Conservation (phyloP, 257 asterid genomes). For the Craterostigma plantagineum region DNA sequence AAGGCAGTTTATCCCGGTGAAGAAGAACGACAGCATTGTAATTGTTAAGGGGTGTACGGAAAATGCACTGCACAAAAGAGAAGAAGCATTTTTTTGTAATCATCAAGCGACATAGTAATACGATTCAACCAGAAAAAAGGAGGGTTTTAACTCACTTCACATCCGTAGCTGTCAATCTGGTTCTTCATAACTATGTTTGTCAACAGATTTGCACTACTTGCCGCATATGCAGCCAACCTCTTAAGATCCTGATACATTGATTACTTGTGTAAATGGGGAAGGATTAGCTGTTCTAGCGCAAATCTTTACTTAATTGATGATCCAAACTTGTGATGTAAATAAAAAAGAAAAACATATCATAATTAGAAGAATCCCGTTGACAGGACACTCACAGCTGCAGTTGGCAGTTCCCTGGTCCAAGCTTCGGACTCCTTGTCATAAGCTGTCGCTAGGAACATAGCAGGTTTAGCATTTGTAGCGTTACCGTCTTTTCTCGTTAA, state of each 20-base stretch:
- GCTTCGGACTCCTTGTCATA: constrained; percentile 80
- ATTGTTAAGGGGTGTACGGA: constrained; percentile 84
- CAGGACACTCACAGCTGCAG: constrained; percentile 42
- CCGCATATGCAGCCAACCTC: constrained; percentile 74
- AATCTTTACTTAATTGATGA: background rate
- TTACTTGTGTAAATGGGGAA: too few species aligned
- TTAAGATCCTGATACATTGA: constrained; percentile 38
- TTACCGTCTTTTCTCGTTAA: constrained; percentile 36
- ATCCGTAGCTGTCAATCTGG: constrained; percentile 42
- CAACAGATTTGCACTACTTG: constrained; percentile 59
- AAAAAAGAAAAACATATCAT: background rate
- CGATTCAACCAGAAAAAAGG: constrained; percentile 6
- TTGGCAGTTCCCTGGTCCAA: constrained; percentile 70
- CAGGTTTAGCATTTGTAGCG: constrained; percentile 27
- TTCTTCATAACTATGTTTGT: constrained; percentile 41
- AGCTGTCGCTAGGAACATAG: constrained; percentile 71
- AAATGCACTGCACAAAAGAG: constrained; percentile 53
- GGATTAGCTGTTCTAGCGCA: too few species aligned
- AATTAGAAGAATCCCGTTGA: background rate
- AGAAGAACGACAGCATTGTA: constrained; percentile 82
- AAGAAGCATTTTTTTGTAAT: constrained; percentile 1
- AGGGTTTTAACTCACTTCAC: constrained; percentile 54
- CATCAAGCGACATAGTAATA: constrained; percentile 1
- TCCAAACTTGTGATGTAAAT: background rate
- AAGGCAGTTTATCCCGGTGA: constrained; percentile 70